Conservation (phyloP, 2,329 filamentous ascomycete species). For the Beauveria sp. region DNA sequence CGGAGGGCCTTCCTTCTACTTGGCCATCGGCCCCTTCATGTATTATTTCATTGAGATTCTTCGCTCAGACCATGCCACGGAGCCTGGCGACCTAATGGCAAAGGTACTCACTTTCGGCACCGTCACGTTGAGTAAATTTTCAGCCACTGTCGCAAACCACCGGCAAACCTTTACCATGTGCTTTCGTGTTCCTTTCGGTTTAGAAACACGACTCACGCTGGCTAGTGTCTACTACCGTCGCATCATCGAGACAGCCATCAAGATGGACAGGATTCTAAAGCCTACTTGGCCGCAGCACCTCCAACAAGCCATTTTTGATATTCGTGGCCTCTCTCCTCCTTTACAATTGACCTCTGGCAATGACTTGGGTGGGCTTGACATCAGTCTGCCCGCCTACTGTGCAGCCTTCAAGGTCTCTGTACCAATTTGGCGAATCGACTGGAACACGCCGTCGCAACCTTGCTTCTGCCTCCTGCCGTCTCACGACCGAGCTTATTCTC, state of each 20-base stretch:
- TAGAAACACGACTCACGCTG: slow-evolving; percentile 40
- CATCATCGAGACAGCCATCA: slow-evolving; percentile 47
- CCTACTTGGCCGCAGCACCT: slow-evolving; percentile 51
- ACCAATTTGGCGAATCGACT: slow-evolving; percentile 45
- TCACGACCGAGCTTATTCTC: slow-evolving; percentile 33
- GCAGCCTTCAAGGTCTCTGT: slow-evolving; percentile 42
- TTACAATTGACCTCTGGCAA: slow-evolving; percentile 48
- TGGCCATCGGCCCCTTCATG: slow-evolving; percentile 46
- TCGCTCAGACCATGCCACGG: slow-evolving; percentile 33
- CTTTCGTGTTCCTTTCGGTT: slow-evolving; percentile 41
- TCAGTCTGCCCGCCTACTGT: slow-evolving; percentile 48
- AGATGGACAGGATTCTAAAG: slow-evolving; percentile 47
- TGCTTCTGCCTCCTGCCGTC: slow-evolving; percentile 43
- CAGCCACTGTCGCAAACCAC: slow-evolving; percentile 41
- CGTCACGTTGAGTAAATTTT: slow-evolving; percentile 44
- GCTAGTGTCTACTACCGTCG: slow-evolving; percentile 47
- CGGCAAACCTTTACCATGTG: slow-evolving; percentile 50
- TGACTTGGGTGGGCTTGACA: slow-evolving; percentile 46
- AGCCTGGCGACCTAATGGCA: slow-evolving; percentile 39
- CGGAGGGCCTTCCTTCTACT: slow-evolving; percentile 43
- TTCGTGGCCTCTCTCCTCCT: slow-evolving; percentile 44
- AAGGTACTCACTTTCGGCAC: slow-evolving; percentile 44
- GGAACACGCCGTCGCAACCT: slow-evolving; percentile 35
- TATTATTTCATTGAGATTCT: slow-evolving; percentile 46
- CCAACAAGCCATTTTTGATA: slow-evolving; percentile 45